Evolutionary conservation across 768 basidiomycete species (phyloP), one percentile per base, ranked within the genome.

Genomic region (Dacryopinax spathularia): DNA sequence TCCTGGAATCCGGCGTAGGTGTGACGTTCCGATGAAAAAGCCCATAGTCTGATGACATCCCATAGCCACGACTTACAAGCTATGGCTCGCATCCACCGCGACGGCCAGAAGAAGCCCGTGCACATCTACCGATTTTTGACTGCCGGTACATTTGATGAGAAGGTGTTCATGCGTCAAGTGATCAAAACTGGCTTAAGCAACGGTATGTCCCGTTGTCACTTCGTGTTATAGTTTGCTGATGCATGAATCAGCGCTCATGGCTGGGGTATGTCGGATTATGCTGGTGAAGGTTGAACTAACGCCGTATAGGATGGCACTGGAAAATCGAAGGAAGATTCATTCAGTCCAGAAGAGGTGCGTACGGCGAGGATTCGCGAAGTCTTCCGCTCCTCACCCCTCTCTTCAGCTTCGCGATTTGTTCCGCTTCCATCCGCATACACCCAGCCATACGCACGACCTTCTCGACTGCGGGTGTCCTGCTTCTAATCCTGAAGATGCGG

Each of bases 21-120:
- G 2, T 37, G 13, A 31, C 3, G 2, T 56, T 56, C 13, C 13
- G 25, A 3, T 5, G 25, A 27, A 56, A 20, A 9, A 29, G 25
- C 34, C 39, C 31, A 25, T 9, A 64, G n/a, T n/a, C 65, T 35
- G 7, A 18, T 37, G 34, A 0, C 22, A 20, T n/a, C n/a, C n/a
- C 25, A n/a, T 60, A 91, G 88, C 69, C 89, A 89, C 69, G 96
- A 99, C 75, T 73, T 93, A 18, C 96, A 99, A 74, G 87, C 96
- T 1, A 98, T 98, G 95, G 95, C 93, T 61, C 84, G 95, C 60
- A 95, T 94, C 71, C 91, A 95, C 74, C 82, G 91, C 20, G 94
- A 99, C 75, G 95, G 95, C 0, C 95, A 99, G 75, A 94, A 91
- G 70, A 81, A 84, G 9, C 86, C 88, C 0, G 94, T 96, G 1